Conservation (phyloP, 116 monocot species). For the Phalaenopsis hybrid region DNA sequence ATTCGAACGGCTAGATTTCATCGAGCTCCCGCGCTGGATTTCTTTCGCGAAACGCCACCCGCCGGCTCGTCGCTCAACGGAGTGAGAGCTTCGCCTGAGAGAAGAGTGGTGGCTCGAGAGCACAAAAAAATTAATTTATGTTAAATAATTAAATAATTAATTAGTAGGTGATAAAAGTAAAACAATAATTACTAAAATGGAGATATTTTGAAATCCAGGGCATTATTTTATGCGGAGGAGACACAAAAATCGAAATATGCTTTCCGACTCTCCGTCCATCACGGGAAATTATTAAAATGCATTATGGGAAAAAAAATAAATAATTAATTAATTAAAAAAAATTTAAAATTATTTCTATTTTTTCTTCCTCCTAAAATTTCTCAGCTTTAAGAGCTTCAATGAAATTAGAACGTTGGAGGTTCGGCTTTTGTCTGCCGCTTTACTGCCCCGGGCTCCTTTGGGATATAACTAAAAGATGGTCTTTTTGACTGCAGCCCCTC, state of each 20-base stretch:
- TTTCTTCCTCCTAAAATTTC: not conserved
- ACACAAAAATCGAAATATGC: constrained; percentile 20
- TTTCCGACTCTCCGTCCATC: constrained; percentile 2
- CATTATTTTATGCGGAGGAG: constrained; percentile 14
- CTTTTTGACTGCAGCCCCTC: not conserved
- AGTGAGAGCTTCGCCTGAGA: not conserved
- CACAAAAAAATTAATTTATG: constrained; percentile 3
- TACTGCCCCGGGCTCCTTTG: not conserved
- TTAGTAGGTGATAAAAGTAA: constrained; percentile 6
- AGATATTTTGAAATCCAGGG: not conserved
- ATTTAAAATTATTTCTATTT: constrained; percentile 3
- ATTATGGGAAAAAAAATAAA: not conserved
- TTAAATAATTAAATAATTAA: constrained; percentile 6
- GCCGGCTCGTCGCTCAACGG: not conserved
- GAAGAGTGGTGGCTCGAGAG: not conserved
- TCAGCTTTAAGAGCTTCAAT: not conserved
- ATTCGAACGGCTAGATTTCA: no score
- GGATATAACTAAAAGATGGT: not conserved
- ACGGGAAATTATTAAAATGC: constrained; percentile 1
- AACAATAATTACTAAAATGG: constrained; percentile 5
- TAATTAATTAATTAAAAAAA: not conserved
- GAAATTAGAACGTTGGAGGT: not conserved
- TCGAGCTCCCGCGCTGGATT: no score
- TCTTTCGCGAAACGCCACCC: not conserved
- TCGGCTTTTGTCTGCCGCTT: not conserved